phyloP scores from a whole-genome alignment of 768 basidiomycete species.

The Suillus occidentalis region DNA sequence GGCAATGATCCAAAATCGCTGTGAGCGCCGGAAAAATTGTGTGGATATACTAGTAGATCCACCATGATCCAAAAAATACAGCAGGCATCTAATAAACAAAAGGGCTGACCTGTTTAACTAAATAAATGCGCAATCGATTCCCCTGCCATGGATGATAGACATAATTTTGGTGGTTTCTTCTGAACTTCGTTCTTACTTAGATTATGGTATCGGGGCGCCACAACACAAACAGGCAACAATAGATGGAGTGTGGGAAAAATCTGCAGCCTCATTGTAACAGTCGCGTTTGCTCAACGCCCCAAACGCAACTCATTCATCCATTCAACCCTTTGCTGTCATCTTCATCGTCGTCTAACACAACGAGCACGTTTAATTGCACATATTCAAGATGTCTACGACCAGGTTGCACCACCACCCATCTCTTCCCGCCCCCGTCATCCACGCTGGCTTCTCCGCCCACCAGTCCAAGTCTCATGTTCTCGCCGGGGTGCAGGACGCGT shows the following conservation, averaged over 20 bases:
- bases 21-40: background rate
- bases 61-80: background rate
- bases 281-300: constrained; percentile 5
- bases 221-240: constrained; percentile 1
- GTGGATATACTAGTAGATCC: background rate
- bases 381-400: constrained; percentile 46
- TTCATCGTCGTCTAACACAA: constrained; percentile 16
- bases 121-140: background rate
- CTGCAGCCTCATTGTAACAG: constrained; percentile 2
- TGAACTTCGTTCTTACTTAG: no score
- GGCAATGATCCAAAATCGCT: no score
- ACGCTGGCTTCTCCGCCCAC: constrained; percentile 65
- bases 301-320: constrained; percentile 4
- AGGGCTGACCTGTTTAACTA: background rate
- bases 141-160: background rate
- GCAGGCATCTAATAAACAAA: background rate
- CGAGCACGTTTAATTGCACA: background rate
- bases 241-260: constrained; percentile 3
- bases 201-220: background rate
- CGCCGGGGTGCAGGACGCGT: constrained; percentile 93
- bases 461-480: constrained; percentile 85
- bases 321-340: constrained; percentile 12
- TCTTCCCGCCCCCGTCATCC: constrained; percentile 72
- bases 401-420: constrained; percentile 62
- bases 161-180: no score